A percentile compares a stretch with the other conserved stretches of the same genome.
These are phyloP conservation scores for Ophiostoma himal-ulmi DNA, from an alignment of 2,329 filamentous ascomycete species.

Conservation along the genomic window DNA sequence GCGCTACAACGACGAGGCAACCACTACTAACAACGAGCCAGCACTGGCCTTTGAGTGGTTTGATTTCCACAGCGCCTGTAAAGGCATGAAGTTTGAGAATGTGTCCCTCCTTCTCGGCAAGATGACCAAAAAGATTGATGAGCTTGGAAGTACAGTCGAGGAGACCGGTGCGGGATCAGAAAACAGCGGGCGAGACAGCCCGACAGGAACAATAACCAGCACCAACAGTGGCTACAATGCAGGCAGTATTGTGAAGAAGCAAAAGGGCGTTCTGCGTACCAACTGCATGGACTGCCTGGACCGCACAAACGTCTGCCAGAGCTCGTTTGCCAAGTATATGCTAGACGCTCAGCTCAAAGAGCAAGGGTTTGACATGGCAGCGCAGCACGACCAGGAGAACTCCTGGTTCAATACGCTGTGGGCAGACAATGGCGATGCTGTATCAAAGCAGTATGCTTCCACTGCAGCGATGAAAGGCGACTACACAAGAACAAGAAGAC, in stretches of 20 bases:
- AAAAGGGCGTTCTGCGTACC: conserved; percentile 76
- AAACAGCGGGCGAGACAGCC: background rate
- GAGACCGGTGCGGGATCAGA: conserved; percentile 29
- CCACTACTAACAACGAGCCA: conserved; percentile 35
- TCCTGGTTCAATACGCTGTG: conserved; percentile 94
- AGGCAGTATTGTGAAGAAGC: conserved; percentile 40
- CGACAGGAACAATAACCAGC: background rate
- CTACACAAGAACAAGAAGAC: conserved; percentile 84
- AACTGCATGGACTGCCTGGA: conserved; percentile 99
- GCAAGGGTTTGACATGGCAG: conserved; percentile 69
- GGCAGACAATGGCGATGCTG: conserved; percentile 96
- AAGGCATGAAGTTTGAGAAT: conserved; percentile 97
- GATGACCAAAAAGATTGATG: conserved; percentile 61
- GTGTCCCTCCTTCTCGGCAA: conserved; percentile 72
- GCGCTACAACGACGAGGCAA: conserved; percentile 55
- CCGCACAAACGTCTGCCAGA: conserved; percentile 92
- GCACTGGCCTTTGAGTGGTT: conserved; percentile 82
- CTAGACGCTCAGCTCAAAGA: conserved; percentile 72
- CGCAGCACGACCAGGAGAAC: conserved; percentile 70
- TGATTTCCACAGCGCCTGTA: conserved; percentile 87
- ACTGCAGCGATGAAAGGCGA: conserved; percentile 95
- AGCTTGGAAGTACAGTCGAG: conserved; percentile 64
- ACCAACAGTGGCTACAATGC: conserved; percentile 24
- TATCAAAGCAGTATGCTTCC: conserved; percentile 92
- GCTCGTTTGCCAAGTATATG: conserved; percentile 76